phyloP scores from a whole-genome alignment of 139 green algal species.

The Zygnema circumcarinatum region DNA sequence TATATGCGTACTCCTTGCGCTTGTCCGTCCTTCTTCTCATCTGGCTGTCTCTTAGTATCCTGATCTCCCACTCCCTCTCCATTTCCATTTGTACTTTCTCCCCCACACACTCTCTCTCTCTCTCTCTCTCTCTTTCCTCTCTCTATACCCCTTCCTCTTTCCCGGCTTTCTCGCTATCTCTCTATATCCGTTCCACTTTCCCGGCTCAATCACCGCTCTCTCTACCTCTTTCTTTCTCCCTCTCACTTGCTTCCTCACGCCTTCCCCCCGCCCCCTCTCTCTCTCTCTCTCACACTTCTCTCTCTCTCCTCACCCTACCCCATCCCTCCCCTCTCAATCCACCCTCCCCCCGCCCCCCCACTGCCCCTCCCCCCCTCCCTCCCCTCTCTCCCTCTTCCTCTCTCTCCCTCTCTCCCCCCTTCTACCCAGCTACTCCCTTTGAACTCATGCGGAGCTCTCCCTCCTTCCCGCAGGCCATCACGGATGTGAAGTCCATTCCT shows the following conservation, averaged over 20 bases:
- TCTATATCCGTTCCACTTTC: not conserved
- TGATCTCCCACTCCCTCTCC: too few relatives aligned
- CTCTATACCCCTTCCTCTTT: not conserved
- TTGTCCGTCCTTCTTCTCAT: too few relatives aligned
- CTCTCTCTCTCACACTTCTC: not conserved
- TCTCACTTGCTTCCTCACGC: too few relatives aligned
- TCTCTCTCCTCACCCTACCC: too few relatives aligned
- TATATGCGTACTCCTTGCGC: too few relatives aligned
- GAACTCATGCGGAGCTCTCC: too few relatives aligned
- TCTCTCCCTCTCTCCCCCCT: not conserved
- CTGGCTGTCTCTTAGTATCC: too few relatives aligned
- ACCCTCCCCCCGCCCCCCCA: too few relatives aligned
- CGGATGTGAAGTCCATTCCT: conserved; percentile 49
- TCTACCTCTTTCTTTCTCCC: not conserved
- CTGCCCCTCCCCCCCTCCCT: too few relatives aligned
- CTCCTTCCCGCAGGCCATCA: not conserved
- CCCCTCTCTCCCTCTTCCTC: not conserved
- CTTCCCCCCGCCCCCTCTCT: not conserved
- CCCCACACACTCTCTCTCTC: not conserved
- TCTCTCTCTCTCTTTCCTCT: conserved; percentile 28
- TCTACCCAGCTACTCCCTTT: not conserved
- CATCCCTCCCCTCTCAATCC: too few relatives aligned
- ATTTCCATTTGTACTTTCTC: not conserved
- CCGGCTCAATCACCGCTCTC: not conserved
- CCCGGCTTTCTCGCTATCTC: not conserved